Conservation (phyloP, 2,329 filamentous ascomycete species). For the Colletotrichum somersetense region DNA sequence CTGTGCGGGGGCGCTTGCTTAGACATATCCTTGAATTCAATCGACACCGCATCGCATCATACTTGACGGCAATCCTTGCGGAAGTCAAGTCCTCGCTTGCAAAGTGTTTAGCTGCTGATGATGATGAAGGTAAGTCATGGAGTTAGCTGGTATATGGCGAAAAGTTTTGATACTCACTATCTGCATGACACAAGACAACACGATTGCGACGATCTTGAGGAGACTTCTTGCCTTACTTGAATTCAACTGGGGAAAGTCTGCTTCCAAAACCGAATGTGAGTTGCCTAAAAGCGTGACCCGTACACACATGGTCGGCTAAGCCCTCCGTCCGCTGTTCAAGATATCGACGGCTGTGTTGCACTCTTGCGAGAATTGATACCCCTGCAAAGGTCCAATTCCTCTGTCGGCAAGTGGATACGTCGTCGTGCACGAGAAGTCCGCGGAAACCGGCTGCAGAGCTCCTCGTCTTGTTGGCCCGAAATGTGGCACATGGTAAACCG, state of each 20-base stretch:
- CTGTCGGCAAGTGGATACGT: background rate
- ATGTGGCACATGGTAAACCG: conserved; percentile 10
- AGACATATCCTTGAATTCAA: background rate
- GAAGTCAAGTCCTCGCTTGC: background rate
- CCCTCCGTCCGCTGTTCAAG: background rate
- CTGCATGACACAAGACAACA: background rate
- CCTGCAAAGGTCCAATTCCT: background rate
- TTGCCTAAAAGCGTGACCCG: too few species aligned
- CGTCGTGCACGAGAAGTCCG: background rate
- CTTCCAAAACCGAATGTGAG: background rate
- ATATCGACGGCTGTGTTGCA: background rate
- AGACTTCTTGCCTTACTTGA: background rate
- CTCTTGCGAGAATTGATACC: background rate
- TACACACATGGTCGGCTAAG: background rate
- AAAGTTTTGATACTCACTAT: background rate
- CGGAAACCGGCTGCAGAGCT: background rate
- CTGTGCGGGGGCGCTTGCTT: background rate
- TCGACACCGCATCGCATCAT: background rate
- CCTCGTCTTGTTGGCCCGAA: conserved; percentile 5
- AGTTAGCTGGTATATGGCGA: background rate
- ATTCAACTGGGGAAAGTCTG: background rate
- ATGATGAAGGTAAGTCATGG: background rate
- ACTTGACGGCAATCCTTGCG: background rate
- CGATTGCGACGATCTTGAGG: background rate
- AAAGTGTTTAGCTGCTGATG: background rate